Base-by-base conservation (phyloP, 176 grass and related monocot genomes). In the Avena eriantha region DNA sequence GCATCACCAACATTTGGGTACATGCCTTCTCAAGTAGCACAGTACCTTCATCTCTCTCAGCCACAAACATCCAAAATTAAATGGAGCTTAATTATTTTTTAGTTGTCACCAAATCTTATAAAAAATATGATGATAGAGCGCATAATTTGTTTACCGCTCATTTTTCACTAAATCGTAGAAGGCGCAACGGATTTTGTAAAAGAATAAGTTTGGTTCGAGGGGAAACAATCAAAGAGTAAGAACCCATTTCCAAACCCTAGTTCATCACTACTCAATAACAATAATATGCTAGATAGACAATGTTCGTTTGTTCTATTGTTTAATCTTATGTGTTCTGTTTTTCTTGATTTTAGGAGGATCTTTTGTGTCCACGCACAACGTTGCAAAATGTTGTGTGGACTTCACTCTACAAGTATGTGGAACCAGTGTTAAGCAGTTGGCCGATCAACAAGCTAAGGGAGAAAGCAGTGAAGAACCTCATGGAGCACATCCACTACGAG, bases 401-500 rank as follows among this genome's bases (percentile, higher is more conserved):
- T 15, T 77, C 75, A 31, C 89, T 96, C 3, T 90, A 96, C 57
- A 92, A 36, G 19, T 69, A 51, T 63, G 82, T 96, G 8, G 94
- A 96, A 61, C 94, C 94, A 19, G 66, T 93, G 31, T 24, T 96
- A n/a, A 84, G 84, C 73, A 83, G 69, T n/a, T 93, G 89, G 87
- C 89, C 92, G 21, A n/a, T 92, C 39, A 90, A 54, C 76, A 93
- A 76, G 82, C 74, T 94, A 17, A 90, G 94, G 53, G 85, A 84
- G 67, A 90, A 24, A 45, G 87, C 94, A 72, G 1, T 94, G 35
- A 31, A 23, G 10, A 89, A 54, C 14, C 82, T 87, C 50, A 97
- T 92, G 65, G 87, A 93, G 77, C 94, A 94, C 77, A 94, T 97
- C 70, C 92, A 97, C 76, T 97, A 97, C 33, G 94, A 97, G 81